phyloP scores from a whole-genome alignment of 805 yeast genomes.

The Teunomyces funiuensis region DNA sequence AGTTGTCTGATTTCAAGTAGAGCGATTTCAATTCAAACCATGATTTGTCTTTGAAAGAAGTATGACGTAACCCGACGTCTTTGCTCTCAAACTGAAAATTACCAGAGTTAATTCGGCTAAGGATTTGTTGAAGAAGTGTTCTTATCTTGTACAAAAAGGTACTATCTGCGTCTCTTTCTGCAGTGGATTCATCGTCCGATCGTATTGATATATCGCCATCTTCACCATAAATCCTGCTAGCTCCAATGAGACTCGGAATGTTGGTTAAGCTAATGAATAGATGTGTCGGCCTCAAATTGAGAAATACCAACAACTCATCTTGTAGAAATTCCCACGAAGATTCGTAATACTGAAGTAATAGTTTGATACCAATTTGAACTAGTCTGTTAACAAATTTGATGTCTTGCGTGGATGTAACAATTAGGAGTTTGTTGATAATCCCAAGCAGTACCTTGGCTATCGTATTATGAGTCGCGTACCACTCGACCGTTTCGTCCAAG shows the following conservation, averaged over 20 bases:
- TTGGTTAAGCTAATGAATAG: constrained; percentile 31
- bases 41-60: constrained; percentile 1
- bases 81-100: constrained; percentile 12
- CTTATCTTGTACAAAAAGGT: constrained; percentile 20
- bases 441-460: constrained; percentile 29
- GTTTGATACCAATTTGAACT: constrained; percentile 37
- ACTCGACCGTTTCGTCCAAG: constrained; percentile 15
- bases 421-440: constrained; percentile 46
- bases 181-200: constrained; percentile 4
- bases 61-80: constrained; percentile 13
- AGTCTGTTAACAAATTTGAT: constrained; percentile 36
- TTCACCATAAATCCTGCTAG: constrained; percentile 11
- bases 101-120: constrained; percentile 14
- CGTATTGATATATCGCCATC: constrained; percentile 12
- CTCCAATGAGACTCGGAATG: constrained; percentile 27
- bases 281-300: constrained; percentile 40
- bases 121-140: constrained; percentile 22
- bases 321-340: constrained; percentile 44
- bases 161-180: constrained; percentile 7
- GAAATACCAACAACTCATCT: constrained; percentile 45
- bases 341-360: constrained; percentile 33
- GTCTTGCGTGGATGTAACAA: constrained; percentile 43
- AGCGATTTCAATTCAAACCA: constrained; percentile 30
- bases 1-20: constrained; percentile 17
- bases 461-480: constrained; percentile 24